phyloP scores from a whole-genome alignment of 768 basidiomycete species.

The Pleurotus pulmonarius region DNA sequence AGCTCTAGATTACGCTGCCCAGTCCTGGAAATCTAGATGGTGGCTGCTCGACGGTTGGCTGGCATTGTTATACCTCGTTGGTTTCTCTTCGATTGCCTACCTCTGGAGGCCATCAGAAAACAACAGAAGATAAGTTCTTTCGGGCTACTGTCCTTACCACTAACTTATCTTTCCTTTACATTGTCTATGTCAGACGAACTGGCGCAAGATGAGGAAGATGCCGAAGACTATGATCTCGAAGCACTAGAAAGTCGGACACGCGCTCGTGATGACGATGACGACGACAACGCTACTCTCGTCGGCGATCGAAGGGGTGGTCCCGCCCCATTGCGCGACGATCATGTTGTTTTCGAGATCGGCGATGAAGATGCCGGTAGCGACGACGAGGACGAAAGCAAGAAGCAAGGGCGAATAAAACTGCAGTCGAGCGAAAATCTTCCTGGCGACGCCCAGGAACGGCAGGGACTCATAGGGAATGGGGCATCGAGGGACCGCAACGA shows the following conservation, averaged over 20 bases:
- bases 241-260: conserved; percentile 56
- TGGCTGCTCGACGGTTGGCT: conserved; percentile 96
- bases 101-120: conserved; percentile 92
- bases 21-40: conserved; percentile 89
- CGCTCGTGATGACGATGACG: conserved; percentile 56
- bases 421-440: conserved; percentile 45
- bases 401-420: conserved; percentile 34
- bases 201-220: conserved; percentile 91
- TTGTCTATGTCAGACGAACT: conserved; percentile 96
- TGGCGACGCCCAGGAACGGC: conserved; percentile 52
- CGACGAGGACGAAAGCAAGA: conserved; percentile 61
- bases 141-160: conserved; percentile 16
- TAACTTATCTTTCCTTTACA: conserved; percentile 36
- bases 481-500: conserved; percentile 30
- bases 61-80: conserved; percentile 78
- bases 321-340: conserved; percentile 52
- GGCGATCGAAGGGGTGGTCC: conserved; percentile 51
- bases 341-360: conserved; percentile 88
- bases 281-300: conserved; percentile 71
- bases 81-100: conserved; percentile 79
- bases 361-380: conserved; percentile 72
- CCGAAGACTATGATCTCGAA: conserved; percentile 89
- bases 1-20: conserved; percentile 79
- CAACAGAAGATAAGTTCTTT: conserved; percentile 73
- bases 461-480: conserved; percentile 55